phyloP scores from a whole-genome alignment of 768 basidiomycete species.

The Tricholoma sp. region DNA sequence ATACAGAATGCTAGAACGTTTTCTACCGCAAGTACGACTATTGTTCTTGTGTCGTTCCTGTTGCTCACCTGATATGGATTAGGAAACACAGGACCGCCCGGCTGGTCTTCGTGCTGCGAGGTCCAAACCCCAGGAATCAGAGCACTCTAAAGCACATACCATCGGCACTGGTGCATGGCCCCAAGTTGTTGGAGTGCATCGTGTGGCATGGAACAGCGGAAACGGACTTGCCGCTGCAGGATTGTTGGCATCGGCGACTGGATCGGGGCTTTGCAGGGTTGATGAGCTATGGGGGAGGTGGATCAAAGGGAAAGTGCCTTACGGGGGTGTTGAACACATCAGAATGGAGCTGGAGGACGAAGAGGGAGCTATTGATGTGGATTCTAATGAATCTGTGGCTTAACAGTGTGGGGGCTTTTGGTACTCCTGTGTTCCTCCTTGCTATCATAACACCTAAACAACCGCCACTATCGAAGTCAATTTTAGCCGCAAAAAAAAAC shows the following conservation, averaged over 20 bases:
- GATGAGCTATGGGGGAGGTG: slow-evolving; percentile 80
- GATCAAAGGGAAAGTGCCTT: slow-evolving; percentile 62
- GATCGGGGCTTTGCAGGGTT: slow-evolving; percentile 80
- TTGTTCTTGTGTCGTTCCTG: neutral
- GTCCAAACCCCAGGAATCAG: slow-evolving; percentile 26
- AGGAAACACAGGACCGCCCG: slow-evolving; percentile 18
- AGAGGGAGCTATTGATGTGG: slow-evolving; percentile 38
- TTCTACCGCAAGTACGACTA: slow-evolving; percentile 61
- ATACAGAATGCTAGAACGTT: slow-evolving; percentile 85
- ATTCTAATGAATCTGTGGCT: slow-evolving; percentile 28
- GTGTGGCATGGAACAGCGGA: slow-evolving; percentile 76
- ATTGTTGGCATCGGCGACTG: slow-evolving; percentile 75
- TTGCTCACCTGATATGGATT: neutral
- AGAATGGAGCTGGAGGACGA: slow-evolving; percentile 51
- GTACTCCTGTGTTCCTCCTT: neutral
- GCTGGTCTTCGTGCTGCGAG: slow-evolving; percentile 1
- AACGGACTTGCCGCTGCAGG: slow-evolving; percentile 57
- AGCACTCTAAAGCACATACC: slow-evolving; percentile 20
- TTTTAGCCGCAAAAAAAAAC: too few relatives aligned
- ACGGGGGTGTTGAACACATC: slow-evolving; percentile 56
- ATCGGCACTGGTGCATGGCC: slow-evolving; percentile 71
- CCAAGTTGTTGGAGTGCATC: slow-evolving; percentile 69
- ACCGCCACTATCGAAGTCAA: too few relatives aligned
- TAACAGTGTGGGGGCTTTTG: neutral
- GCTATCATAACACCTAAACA: neutral